Evolutionary conservation across 2,329 filamentous ascomycete species (phyloP), one percentile per base, ranked within the genome.

Genomic region (Verticillium albo-atrum): DNA sequence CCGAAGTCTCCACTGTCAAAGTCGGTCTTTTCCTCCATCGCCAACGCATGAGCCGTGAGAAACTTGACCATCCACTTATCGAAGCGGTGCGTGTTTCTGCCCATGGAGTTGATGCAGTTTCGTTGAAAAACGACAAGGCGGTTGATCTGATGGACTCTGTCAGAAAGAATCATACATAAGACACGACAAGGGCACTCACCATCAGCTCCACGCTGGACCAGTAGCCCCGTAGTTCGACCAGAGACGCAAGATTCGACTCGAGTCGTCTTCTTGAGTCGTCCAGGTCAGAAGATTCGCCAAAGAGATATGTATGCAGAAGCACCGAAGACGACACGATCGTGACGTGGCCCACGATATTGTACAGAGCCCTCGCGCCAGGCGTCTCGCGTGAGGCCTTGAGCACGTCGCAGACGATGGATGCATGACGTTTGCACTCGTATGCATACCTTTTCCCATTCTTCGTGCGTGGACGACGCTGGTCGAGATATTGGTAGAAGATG

Each of bases 31-130:
- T 70, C 68, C 27, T 72, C 70, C 3, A 74, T 61, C 7, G 63
- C 62, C 14, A 72, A 52, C 1, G 69, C 64, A 60, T 75, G 71
- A 34, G 72, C 68, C 14, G 73, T 65, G 1, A 75, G 63, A 55
- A 75, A 75, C 55, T 84, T 81, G 58, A 78, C 70, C 56, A 83
- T 77, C 57, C 82, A 80, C 54, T 70, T 71, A 63, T 86, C 83
- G 59, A 84, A 71, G 1, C 69, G 64, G 58, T 74, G 68, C 1
- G 72, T 71, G 26, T 71, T 68, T 15, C 59, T 61, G 7, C 59
- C 63, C 12, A 65, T 58, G 1, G 70, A 71, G 2, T 62, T 59
- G 3, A 74, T 62, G 32, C 72, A 74, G 34, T 65, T 65, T 17
- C 68, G 68, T 51, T 73, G 70, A 26, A 74, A 74, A 23, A 68